Evolutionary conservation across 345 rosid genomes (phyloP).

Genomic region (Diplotaxis tenuifolia): DNA sequence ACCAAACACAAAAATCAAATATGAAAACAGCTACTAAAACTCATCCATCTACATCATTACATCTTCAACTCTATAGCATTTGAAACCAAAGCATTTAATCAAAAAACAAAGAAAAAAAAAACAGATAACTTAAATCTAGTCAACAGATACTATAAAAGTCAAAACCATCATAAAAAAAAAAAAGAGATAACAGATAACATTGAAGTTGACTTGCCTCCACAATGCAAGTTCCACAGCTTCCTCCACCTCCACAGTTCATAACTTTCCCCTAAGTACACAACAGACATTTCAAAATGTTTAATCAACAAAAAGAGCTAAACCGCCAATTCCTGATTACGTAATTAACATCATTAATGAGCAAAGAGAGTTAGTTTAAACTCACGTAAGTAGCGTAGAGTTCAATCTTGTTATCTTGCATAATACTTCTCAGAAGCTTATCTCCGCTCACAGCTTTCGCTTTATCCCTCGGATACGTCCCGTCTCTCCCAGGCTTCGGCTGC

Average conservation of each 20-base stretch:
- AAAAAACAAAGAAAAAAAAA: no score
- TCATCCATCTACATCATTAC: neutral
- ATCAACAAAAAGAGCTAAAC: no score
- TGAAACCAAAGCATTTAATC: no score
- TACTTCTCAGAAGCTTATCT: constrained; percentile 71
- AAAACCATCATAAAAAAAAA: no score
- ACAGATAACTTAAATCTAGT: neutral
- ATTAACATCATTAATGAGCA: neutral
- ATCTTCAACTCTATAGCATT: neutral
- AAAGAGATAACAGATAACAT: neutral
- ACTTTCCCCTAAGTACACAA: constrained; percentile 62
- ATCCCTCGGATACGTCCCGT: constrained; percentile 64
- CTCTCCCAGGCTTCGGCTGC: constrained; percentile 67
- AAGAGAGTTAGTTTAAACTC: constrained; percentile 26
- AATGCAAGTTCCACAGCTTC: constrained; percentile 33
- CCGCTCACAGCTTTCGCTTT: constrained; percentile 69
- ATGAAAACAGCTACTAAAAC: neutral
- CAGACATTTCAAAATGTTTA: constrained; percentile 12
- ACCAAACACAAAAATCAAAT: neutral
- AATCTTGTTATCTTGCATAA: constrained; percentile 75
- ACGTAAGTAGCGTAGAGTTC: constrained; percentile 88
- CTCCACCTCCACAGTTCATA: constrained; percentile 95
- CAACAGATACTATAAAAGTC: no score
- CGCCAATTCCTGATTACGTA: no score
- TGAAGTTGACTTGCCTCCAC: neutral